Evolutionary conservation across 331 rosid species (phyloP), one percentile per base, ranked within the genome.

Genomic region (Dryas integrifolia): DNA sequence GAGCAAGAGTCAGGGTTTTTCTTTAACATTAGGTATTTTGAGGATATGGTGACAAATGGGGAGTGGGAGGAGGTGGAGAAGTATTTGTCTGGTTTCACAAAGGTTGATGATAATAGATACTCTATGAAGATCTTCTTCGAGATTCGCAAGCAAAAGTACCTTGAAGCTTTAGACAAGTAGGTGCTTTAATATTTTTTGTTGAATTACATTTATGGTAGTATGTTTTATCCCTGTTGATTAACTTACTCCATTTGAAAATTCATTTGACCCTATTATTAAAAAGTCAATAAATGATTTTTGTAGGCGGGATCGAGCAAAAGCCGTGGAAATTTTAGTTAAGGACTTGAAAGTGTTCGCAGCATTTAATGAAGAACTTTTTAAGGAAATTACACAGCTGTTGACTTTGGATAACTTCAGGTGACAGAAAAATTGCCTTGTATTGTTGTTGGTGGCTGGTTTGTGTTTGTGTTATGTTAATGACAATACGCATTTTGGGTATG

Each of bases 61-160:
- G 99, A 92, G 86, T 95, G 99, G 99, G 99, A 92, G 38, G 99
- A 95, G 88, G 94, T 95, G 75, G 99, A 95, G 79, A 95, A 90
- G 81, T 95, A 95, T 83, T 84, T 95, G 76, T 90, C 99, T 69
- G 99, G 99, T 70, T 92, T 95, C 71, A 95, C 99, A 7, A 95
- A 95, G 89, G 99, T 95, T 44, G 99, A 95, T 77, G 99, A 95
- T 80, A 95, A 95, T 77, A 73, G 99, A 81, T 95, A 95, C 81
- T 95, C 99, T 2, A 95, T 95, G 99, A 95, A 95, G 90, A 95
- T 95, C 82, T 95, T 95, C 85, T 95, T 95, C 10, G 99, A 95
- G 87, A 95, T 95, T 73, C 82, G 99, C 67, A 95, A 95, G 92
- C 99, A 95, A 88, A 95, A 95, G 86, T 95, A 95, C 67, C 87